phyloP scores from a whole-genome alignment of 176 grass and related monocot species.

The Alloteropsis semialata region DNA sequence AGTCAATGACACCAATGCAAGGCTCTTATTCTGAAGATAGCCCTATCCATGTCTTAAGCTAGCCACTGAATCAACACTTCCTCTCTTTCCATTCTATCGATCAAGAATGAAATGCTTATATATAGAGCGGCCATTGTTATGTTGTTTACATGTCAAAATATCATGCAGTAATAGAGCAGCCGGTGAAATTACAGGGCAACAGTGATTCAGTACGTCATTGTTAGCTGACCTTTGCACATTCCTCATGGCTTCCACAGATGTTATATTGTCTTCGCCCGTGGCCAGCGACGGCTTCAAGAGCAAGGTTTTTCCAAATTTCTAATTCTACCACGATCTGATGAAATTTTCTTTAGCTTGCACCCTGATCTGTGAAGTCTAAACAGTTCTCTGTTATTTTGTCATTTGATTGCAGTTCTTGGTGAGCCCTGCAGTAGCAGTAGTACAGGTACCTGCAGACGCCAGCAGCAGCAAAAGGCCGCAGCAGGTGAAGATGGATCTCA shows the following conservation, averaged over 20 bases:
- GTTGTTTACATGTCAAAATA: not conserved
- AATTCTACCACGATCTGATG: not conserved
- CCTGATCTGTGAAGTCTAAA: not conserved
- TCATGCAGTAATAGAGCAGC: not conserved
- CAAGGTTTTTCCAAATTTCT: not conserved
- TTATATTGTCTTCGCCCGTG: constrained; percentile 13
- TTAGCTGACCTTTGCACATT: not conserved
- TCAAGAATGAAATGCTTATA: not conserved
- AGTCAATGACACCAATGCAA: constrained; percentile 17
- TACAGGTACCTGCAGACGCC: constrained; percentile 10
- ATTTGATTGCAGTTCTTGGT: not conserved
- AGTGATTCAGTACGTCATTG: not conserved
- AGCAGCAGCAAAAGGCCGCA: not conserved
- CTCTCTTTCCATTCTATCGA: not conserved
- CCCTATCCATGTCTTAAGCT: constrained; percentile 33
- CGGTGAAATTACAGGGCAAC: not conserved
- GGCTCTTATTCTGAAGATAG: not conserved
- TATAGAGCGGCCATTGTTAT: not conserved
- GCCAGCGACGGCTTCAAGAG: not conserved
- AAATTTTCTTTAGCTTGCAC: not conserved
- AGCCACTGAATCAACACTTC: not conserved
- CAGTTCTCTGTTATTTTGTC: not conserved
- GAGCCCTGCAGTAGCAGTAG: not conserved
- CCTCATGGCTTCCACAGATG: constrained; percentile 21
- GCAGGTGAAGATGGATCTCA: not conserved